These are phyloP conservation scores for Naematelia aurantialba DNA, from an alignment of 768 basidiomycete genomes.

Conservation along the genomic window DNA sequence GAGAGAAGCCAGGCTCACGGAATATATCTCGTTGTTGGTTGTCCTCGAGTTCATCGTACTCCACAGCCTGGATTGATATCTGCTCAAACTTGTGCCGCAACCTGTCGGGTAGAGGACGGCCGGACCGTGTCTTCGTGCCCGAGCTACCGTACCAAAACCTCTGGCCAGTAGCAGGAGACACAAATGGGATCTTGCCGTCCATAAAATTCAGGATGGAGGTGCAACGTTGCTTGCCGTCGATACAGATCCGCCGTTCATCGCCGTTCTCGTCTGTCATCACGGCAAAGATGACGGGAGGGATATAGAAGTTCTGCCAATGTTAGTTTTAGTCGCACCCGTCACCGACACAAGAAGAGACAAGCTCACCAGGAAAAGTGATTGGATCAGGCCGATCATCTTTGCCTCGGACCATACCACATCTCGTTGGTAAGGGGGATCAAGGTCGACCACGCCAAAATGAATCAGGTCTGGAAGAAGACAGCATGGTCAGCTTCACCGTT, in stretches of 20 bases:
- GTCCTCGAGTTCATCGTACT: slow-evolving; percentile 61
- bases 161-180: slow-evolving; percentile 22
- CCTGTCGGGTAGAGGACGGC: slow-evolving; percentile 16
- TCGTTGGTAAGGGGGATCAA: slow-evolving; percentile 37
- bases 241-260: slow-evolving; percentile 20
- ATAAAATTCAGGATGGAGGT: slow-evolving; percentile 34
- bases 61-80: slow-evolving; percentile 53
- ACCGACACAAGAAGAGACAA: too few species aligned
- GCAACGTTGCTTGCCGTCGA: slow-evolving; percentile 46
- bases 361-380: slow-evolving; percentile 40
- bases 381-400: slow-evolving; percentile 39
- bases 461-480: slow-evolving; percentile 21
- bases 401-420: slow-evolving; percentile 40
- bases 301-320: slow-evolving; percentile 37
- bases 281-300: slow-evolving; percentile 39
- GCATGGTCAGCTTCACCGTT: background rate
- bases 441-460: slow-evolving; percentile 28
- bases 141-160: slow-evolving; percentile 24
- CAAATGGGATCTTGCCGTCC: slow-evolving; percentile 38
- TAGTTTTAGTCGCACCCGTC: too few species aligned
- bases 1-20: slow-evolving; percentile 25
- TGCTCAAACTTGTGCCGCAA: slow-evolving; percentile 31
- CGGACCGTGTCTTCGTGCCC: background rate
- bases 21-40: slow-evolving; percentile 67
- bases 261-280: slow-evolving; percentile 10